Conservation (phyloP, 305 asterid species). For the Salvia sclarea region DNA sequence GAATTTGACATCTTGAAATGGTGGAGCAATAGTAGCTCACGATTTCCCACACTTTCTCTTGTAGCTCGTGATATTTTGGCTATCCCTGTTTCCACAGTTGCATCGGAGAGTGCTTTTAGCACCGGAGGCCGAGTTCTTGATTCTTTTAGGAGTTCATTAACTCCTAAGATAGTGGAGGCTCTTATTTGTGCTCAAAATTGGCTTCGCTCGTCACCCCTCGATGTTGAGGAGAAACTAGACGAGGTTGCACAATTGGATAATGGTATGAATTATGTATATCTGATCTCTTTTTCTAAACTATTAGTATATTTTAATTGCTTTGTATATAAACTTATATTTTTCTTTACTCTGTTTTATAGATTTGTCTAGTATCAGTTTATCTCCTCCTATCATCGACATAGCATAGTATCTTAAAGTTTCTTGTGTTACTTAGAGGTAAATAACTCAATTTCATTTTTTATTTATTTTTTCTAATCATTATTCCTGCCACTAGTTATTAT, state of each 20-base stretch:
- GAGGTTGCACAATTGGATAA: not conserved
- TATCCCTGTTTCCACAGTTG: not conserved
- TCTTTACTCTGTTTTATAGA: not conserved
- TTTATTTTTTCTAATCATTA: not conserved
- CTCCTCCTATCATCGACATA: not conserved
- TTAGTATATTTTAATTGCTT: not conserved
- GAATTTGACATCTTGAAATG: not conserved
- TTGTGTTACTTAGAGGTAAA: not conserved
- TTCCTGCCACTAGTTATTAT: too few relatives aligned
- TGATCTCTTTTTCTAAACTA: too few relatives aligned
- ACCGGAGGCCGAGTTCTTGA: not conserved
- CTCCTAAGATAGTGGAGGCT: conserved; percentile 16
- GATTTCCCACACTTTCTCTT: not conserved
- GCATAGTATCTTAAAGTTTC: not conserved
- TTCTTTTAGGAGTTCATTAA: not conserved
- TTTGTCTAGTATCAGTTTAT: not conserved
- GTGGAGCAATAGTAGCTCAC: not conserved
- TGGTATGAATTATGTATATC: not conserved
- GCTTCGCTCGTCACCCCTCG: not conserved
- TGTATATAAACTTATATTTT: not conserved
- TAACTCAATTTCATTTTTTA: not conserved
- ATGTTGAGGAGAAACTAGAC: not conserved
- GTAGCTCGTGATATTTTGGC: not conserved
- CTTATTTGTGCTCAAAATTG: conserved; percentile 14
- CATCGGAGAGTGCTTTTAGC: not conserved